Evolutionary conservation across 148 eudicot species (phyloP), one percentile per base, ranked within the genome.

Genomic region (Fallopia convolvulus): DNA sequence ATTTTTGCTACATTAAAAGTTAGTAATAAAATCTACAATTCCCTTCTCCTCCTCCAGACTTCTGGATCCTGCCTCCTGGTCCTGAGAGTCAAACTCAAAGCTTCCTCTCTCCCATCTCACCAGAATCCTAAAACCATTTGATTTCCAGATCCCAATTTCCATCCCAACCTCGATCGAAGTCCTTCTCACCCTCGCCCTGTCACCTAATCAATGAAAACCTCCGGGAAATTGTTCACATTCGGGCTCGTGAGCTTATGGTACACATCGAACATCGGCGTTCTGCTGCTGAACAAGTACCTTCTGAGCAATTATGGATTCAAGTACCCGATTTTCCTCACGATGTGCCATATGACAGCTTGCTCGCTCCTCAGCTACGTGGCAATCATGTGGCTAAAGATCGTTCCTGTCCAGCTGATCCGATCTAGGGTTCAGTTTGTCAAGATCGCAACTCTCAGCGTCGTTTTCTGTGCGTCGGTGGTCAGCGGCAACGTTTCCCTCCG

Each of bases 281-380:
- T 93, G 63, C 53, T 93, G 2, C 78, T 91, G 11, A 93, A 93
- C 91, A 93, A 93, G 86, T 93, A 93, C 72, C 77, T 93, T 70
- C 74, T 93, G 2, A 81, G 87, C 81, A 93, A 88, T 70, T 91
- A 93, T 66, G 98, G 98, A 6, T 93, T 93, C 82, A 93, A 87
- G 77, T 91, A 93, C 86, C 98, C 98, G 70, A 89, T 93, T 70
- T 93, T 93, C 72, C 84, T 93, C 53, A 93, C 98, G 72, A 90
- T 91, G 98, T 93, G 98, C 32, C 98, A 93, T 74, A 93, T 93
- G 98, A 89, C 92, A 21, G 95, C 98, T 4, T 93, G 98, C 77
- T 91, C 98, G 4, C 81, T 93, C 17, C 74, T 93, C 48, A 91
- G 96, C 79, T 93, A 93, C 79, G 70, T 88, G 6, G 95, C 95